phyloP scores from a whole-genome alignment of 805 yeast genomes.

The Phaffomyces opuntiae region DNA sequence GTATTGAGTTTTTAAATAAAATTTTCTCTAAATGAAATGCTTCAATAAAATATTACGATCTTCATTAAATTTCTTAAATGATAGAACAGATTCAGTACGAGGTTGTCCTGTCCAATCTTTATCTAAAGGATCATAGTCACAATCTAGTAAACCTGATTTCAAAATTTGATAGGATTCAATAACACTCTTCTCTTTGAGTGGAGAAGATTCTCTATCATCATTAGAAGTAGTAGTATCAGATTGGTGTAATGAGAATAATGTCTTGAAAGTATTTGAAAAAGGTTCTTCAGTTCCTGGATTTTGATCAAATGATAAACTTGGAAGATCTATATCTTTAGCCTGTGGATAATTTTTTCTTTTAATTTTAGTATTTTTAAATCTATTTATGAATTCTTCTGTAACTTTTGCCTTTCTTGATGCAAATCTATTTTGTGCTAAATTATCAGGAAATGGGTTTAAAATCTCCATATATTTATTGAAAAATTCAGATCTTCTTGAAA shows the following conservation, averaged over 20 bases:
- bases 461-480: constrained; percentile 18
- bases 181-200: background rate
- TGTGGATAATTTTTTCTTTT: constrained; percentile 18
- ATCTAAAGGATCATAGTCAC: constrained; percentile 15
- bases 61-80: constrained; percentile 9
- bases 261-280: constrained; percentile 11
- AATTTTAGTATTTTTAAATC: constrained; percentile 11
- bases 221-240: background rate
- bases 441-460: constrained; percentile 15
- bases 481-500: constrained; percentile 18
- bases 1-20: too few relatives aligned
- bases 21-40: constrained; percentile 3
- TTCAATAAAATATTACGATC: constrained; percentile 15
- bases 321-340: background rate
- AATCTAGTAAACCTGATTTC: constrained; percentile 9
- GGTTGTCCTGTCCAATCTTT: constrained; percentile 10
- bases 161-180: background rate
- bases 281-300: background rate
- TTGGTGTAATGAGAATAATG: constrained; percentile 8
- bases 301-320: background rate
- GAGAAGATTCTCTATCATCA: background rate
- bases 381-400: constrained; percentile 11
- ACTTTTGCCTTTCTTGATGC: constrained; percentile 16
- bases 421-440: constrained; percentile 12
- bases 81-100: background rate